Conservation (phyloP, 805 yeast species). For the Torulaspora microellipsoides region DNA sequence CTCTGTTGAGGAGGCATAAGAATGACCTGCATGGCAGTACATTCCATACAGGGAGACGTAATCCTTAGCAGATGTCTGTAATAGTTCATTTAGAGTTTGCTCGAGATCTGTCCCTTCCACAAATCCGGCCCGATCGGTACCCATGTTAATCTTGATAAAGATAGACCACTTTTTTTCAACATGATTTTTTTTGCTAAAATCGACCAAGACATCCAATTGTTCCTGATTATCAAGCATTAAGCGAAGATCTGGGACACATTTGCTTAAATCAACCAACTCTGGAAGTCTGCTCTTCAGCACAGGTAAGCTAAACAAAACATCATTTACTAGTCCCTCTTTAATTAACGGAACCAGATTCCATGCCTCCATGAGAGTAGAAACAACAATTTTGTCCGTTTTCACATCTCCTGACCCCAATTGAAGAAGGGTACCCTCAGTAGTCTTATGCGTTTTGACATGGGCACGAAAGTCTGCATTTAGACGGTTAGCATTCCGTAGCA, state of each 20-base stretch:
- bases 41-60: slow-evolving; percentile 3
- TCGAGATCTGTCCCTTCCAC: neutral
- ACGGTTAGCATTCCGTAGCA: slow-evolving; percentile 41
- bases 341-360: slow-evolving; percentile 3
- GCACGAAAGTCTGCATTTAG: slow-evolving; percentile 21
- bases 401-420: slow-evolving; percentile 3
- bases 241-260: slow-evolving; percentile 4
- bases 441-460: slow-evolving; percentile 8
- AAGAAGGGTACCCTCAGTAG: slow-evolving; percentile 3
- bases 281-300: slow-evolving; percentile 2
- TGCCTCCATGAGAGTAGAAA: slow-evolving; percentile 6
- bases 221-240: slow-evolving; percentile 6
- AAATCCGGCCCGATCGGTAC: slow-evolving; percentile 4
- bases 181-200: neutral
- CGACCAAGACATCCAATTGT: neutral
- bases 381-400: slow-evolving; percentile 2
- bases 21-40: slow-evolving; percentile 6
- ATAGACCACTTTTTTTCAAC: slow-evolving; percentile 3
- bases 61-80: neutral
- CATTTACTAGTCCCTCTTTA: slow-evolving; percentile 1
- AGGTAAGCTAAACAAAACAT: slow-evolving; percentile 4
- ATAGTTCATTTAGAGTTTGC: neutral
- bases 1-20: slow-evolving; percentile 3
- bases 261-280: neutral
- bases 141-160: slow-evolving; percentile 5